A percentile compares a stretch with the other conserved stretches of the same genome.
phyloP scores from a whole-genome alignment of 805 yeast genomes.

The Wickerhamiella qilinensis region DNA sequence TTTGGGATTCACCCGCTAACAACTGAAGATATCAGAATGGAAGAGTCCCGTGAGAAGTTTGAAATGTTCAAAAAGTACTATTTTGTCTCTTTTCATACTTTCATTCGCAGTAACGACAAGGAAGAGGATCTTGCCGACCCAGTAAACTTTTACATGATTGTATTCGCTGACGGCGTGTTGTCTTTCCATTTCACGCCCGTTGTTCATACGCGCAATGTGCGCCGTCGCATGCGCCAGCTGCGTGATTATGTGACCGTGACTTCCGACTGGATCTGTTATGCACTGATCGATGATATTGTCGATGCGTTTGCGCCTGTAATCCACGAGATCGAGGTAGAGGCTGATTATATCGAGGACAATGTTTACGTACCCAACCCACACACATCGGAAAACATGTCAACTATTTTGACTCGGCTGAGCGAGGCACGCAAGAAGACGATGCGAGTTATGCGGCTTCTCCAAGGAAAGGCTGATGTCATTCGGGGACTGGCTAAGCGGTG shows the following conservation, averaged over 20 bases:
- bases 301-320: conserved; percentile 50
- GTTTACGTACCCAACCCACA: conserved; percentile 33
- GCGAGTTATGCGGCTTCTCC: conserved; percentile 76
- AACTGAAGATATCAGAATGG: conserved; percentile 91
- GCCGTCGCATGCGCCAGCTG: conserved; percentile 48
- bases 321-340: conserved; percentile 41
- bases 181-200: conserved; percentile 47
- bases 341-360: conserved; percentile 57
- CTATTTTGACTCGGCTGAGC: conserved; percentile 69
- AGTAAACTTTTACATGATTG: conserved; percentile 44
- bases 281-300: conserved; percentile 48
- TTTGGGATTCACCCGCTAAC: conserved; percentile 97
- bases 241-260: conserved; percentile 43
- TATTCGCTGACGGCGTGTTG: conserved; percentile 41
- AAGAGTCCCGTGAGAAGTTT: conserved; percentile 93
- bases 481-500: conserved; percentile 93
- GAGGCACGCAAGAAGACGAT: conserved; percentile 81
- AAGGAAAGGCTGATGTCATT: conserved; percentile 92
- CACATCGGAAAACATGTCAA: conserved; percentile 1
- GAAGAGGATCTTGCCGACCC: conserved; percentile 36
- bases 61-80: conserved; percentile 81
- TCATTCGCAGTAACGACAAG: conserved; percentile 71
- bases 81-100: conserved; percentile 93
- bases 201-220: conserved; percentile 40
- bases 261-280: conserved; percentile 53